Conservation (phyloP, 1,284 basidiomycete species). For the Boletus albobrunnescens region DNA sequence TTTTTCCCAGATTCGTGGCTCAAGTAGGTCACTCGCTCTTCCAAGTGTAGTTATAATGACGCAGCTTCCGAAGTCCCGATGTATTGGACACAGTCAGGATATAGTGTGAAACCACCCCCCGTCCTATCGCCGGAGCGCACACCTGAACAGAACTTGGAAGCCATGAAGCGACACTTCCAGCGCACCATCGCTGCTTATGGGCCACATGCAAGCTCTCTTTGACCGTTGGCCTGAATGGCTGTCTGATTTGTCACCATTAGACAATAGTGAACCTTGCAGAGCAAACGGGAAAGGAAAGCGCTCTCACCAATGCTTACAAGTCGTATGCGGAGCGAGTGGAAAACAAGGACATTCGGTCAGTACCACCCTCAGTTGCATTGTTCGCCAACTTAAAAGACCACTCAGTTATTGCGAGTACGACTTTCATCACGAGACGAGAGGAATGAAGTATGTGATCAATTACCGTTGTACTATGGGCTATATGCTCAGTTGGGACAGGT, state of each 20-base stretch:
- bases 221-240: conserved; percentile 1
- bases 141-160: conserved; percentile 66
- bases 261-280: conserved; percentile 88
- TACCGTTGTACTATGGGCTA: not conserved
- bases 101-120: conserved; percentile 86
- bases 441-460: conserved; percentile 70
- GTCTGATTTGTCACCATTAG: conserved; percentile 38
- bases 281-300: conserved; percentile 82
- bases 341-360: conserved; percentile 62
- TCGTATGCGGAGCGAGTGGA: conserved; percentile 62
- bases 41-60: conserved; percentile 2
- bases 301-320: conserved; percentile 76
- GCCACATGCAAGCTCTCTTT: conserved; percentile 52
- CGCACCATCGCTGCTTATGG: conserved; percentile 71
- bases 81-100: conserved; percentile 84
- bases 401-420: conserved; percentile 73
- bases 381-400: not conserved
- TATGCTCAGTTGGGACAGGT: conserved; percentile 41
- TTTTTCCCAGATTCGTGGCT: conserved; percentile 87
- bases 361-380: conserved; percentile 3
- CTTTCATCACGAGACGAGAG: conserved; percentile 87
- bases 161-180: conserved; percentile 74
- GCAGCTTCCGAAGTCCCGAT: conserved; percentile 61
- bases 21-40: conserved; percentile 50
- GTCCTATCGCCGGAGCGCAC: conserved; percentile 71